Conservation (phyloP, 2,329 filamentous ascomycete genomes). For the Gnomoniopsis smithogilvyi region DNA sequence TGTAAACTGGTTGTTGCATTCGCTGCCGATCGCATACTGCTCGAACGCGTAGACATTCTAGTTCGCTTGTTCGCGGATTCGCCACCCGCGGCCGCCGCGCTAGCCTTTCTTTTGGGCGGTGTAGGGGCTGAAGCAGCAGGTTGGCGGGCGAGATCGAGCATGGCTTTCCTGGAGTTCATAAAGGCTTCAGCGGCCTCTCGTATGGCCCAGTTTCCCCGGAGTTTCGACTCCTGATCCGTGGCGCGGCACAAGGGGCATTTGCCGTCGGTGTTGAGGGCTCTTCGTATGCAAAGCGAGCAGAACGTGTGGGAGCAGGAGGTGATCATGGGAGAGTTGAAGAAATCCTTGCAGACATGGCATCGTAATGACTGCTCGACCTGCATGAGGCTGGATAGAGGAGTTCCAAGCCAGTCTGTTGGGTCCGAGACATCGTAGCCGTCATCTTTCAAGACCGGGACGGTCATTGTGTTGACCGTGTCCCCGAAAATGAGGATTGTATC, state of each 20-base stretch:
- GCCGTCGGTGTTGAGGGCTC: constrained; percentile 76
- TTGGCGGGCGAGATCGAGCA: constrained; percentile 62
- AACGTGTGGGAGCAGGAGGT: constrained; percentile 95
- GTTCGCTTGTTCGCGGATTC: constrained; percentile 43
- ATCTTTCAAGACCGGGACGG: constrained; percentile 10
- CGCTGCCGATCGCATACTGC: constrained; percentile 37
- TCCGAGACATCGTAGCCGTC: constrained; percentile 27
- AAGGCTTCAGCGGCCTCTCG: constrained; percentile 84
- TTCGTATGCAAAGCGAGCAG: constrained; percentile 91
- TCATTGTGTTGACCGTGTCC: constrained; percentile 5
- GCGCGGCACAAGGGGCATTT: constrained; percentile 84
- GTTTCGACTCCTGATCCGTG: constrained; percentile 75
- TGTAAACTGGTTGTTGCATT: constrained; percentile 33
- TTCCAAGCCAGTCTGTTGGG: constrained; percentile 81
- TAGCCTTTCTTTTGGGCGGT: constrained; percentile 50
- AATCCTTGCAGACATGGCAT: constrained; percentile 98
- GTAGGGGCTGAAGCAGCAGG: constrained; percentile 25
- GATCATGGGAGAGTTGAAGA: constrained; percentile 91
- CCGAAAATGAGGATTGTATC: neutral
- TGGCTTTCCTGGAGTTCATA: constrained; percentile 55
- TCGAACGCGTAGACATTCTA: constrained; percentile 50
- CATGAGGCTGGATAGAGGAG: constrained; percentile 62
- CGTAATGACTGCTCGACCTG: constrained; percentile 80
- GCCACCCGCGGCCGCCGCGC: constrained; percentile 27
- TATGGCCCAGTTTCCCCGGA: constrained; percentile 81